Percentiles rank a stretch among this genome's conserved stretches.
phyloP scores from a whole-genome alignment of 2,329 filamentous ascomycete genomes.

The Sclerotiophoma versabilis region DNA sequence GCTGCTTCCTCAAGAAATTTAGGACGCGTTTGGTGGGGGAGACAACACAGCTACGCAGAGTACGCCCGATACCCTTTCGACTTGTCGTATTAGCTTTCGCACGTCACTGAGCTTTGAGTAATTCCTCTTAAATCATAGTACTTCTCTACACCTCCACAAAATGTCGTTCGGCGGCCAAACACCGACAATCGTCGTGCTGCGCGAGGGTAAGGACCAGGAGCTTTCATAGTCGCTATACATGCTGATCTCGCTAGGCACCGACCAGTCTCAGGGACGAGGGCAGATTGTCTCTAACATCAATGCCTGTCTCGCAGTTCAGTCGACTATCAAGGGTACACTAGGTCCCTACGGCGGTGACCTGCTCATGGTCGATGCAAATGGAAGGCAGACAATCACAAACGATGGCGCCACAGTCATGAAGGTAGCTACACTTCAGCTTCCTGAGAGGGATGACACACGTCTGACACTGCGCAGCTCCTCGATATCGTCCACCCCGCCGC shows the following conservation, averaged over 20 bases:
- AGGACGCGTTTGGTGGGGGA: slow-evolving; percentile 36
- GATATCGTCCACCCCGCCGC: slow-evolving; percentile 98
- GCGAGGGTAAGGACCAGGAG: slow-evolving; percentile 76
- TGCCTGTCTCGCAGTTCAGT: slow-evolving; percentile 93
- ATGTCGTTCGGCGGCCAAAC: slow-evolving; percentile 99
- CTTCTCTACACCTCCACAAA: slow-evolving; percentile 37
- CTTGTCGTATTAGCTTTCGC: slow-evolving; percentile 6
- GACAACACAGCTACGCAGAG: slow-evolving; percentile 34
- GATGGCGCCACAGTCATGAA: slow-evolving; percentile 99
- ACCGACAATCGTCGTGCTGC: slow-evolving; percentile 96
- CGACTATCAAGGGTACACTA: slow-evolving; percentile 93
- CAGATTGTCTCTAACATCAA: slow-evolving; percentile 99
- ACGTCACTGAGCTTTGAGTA: slow-evolving; percentile 38
- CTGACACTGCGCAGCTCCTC: slow-evolving; percentile 70
- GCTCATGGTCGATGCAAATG: slow-evolving; percentile 94
- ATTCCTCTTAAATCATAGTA: slow-evolving; percentile 21
- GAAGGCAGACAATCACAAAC: slow-evolving; percentile 96
- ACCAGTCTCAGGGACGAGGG: slow-evolving; percentile 94
- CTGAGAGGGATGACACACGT: background rate
- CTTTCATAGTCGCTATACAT: slow-evolving; percentile 18
- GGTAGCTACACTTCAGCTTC: slow-evolving; percentile 57
- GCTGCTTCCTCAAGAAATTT: slow-evolving; percentile 31
- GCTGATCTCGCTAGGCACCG: slow-evolving; percentile 73
- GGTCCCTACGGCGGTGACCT: slow-evolving; percentile 97
- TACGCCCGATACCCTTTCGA: slow-evolving; percentile 18